Evolutionary conservation across 2,329 filamentous ascomycete species (phyloP), one percentile per base, ranked within the genome.

Genomic region (Mycocentrospora acerina): DNA sequence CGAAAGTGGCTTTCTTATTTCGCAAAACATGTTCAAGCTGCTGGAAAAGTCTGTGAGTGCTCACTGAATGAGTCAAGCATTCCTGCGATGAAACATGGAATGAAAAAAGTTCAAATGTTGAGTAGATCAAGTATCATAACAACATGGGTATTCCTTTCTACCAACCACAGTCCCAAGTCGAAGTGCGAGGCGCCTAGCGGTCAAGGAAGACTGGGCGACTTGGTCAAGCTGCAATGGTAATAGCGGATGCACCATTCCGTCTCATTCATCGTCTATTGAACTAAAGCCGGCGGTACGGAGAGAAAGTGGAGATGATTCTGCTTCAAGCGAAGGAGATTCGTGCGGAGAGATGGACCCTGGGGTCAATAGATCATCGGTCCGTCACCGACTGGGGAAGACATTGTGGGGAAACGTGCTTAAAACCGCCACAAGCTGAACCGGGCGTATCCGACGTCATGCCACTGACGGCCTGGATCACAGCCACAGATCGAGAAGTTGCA

Each of bases 401-500:
- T 59, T 63, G 60, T 59, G 60, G 60, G 60, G 60, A 60, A 61
- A 32, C 34, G 38, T 51, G 40, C 52, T 48, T 48, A 42, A 37
- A 22, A 33, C 48, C 39, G 29, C 44, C 32, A 42, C 24, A 17
- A 24, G 9, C 4, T 4, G 7, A 4, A 15, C 9, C 8, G 13
- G 27, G 13, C 13, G 27, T 29, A 29, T 15, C 13, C 27, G 13
- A 16, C 27, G 15, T 15, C 8, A 15, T 29, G 27, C 13, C 27
- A 29, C 4, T n/a, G 27, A 29, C 15, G 13, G 13, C 13, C 9
- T 15, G 13, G 27, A 29, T 13, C 13, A n/a, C 9, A 28, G 14
- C 7, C 12, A 7, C 12, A 12, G 26, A n/a, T 12, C 6, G 7
- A 28, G 12, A 5, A 9, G 5, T 22, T 22, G 19, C 19, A 22